These are phyloP conservation scores for Thalassia testudinum DNA, from an alignment of 116 monocot genomes.

Conservation along the genomic window DNA sequence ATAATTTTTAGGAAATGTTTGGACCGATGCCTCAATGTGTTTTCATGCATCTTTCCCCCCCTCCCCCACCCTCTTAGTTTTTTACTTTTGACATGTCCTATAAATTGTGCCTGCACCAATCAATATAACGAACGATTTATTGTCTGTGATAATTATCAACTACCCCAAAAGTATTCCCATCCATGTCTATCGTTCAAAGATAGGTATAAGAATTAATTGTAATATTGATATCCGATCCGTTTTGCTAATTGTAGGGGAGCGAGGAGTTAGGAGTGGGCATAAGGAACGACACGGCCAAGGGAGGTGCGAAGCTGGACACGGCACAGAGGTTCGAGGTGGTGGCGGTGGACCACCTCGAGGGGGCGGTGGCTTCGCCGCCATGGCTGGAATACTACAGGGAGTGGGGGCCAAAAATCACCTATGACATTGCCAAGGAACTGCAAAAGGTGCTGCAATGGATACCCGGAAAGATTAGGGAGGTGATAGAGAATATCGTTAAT, in stretches of 20 bases:
- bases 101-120: too few relatives aligned
- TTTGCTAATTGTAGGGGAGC: conserved; percentile 11
- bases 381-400: conserved; percentile 55
- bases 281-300: conserved; percentile 47
- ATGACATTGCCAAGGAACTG: conserved; percentile 27
- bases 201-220: too few relatives aligned
- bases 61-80: too few relatives aligned
- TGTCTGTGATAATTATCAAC: too few relatives aligned
- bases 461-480: conserved; percentile 26
- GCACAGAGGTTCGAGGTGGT: conserved; percentile 26
- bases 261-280: conserved; percentile 25
- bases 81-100: too few relatives aligned
- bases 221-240: too few relatives aligned
- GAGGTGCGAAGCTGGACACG: conserved; percentile 30
- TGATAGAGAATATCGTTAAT: conserved; percentile 28
- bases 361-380: conserved; percentile 21
- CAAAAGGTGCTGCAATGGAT: conserved; percentile 19
- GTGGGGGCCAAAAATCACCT: conserved; percentile 72
- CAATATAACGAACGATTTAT: too few relatives aligned
- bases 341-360: conserved; percentile 28
- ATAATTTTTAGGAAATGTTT: too few relatives aligned
- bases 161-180: too few relatives aligned
- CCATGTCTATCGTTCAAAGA: too few relatives aligned
- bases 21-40: too few relatives aligned
- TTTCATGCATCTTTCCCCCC: too few relatives aligned